These are phyloP conservation scores for Huntiella omanensis DNA, from an alignment of 2,329 filamentous ascomycete genomes.

Conservation along the genomic window DNA sequence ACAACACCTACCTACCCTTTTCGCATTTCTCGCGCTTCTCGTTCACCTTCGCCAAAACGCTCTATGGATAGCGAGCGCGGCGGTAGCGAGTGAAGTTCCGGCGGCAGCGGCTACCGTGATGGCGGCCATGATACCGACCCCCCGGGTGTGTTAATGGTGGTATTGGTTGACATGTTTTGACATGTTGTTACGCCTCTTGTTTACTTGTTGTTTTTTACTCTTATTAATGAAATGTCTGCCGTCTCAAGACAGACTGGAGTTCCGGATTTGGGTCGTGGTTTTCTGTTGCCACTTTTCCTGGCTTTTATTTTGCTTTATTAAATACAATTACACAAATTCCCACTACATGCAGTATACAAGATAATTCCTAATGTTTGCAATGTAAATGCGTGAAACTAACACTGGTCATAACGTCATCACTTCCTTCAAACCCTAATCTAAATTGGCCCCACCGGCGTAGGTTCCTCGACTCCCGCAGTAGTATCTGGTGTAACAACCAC, in stretches of 20 bases:
- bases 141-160: too few species aligned
- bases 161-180: not conserved
- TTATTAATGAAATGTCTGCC: too few species aligned
- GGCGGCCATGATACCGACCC: too few species aligned
- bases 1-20: not conserved
- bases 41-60: conserved; percentile 18
- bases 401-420: too few species aligned
- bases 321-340: too few species aligned
- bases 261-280: too few species aligned
- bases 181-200: not conserved
- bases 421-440: not conserved
- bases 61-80: conserved; percentile 9
- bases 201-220: conserved; percentile 2
- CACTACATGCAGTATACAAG: too few species aligned
- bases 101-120: not conserved
- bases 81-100: conserved; percentile 13
- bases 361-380: too few species aligned
- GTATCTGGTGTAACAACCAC: not conserved
- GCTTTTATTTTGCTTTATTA: too few species aligned
- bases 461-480: not conserved
- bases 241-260: too few species aligned
- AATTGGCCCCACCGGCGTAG: not conserved
- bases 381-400: too few species aligned
- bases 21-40: conserved; percentile 13
- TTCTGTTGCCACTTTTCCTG: too few species aligned